Evolutionary conservation across 805 yeast species (phyloP).

Genomic region (Cyberlindnera bimundalis): DNA sequence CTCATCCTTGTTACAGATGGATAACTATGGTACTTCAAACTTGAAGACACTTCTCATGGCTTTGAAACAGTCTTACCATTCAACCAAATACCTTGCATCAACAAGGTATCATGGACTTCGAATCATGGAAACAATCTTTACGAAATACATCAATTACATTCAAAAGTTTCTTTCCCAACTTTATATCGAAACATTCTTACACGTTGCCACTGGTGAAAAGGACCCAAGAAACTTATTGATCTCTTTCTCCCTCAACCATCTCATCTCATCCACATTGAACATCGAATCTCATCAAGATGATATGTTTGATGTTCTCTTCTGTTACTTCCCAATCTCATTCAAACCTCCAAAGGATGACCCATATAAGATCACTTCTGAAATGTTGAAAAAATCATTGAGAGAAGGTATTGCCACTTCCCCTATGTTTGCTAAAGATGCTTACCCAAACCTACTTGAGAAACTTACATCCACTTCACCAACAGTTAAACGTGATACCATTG

Average conservation of each 20-base stretch:
- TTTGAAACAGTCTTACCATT: conserved; percentile 43
- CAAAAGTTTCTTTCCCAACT: conserved; percentile 30
- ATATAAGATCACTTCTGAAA: conserved; percentile 71
- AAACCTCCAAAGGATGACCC: conserved; percentile 90
- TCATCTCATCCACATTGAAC: conserved; percentile 54
- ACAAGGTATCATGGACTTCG: conserved; percentile 58
- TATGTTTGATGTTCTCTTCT: conserved; percentile 82
- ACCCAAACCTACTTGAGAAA: conserved; percentile 77
- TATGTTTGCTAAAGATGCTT: conserved; percentile 64
- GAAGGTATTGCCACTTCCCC: conserved; percentile 58
- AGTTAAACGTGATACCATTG: conserved; percentile 71
- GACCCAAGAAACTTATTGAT: conserved; percentile 84
- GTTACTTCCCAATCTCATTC: conserved; percentile 96
- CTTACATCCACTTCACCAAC: conserved; percentile 68
- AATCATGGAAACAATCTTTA: conserved; percentile 39
- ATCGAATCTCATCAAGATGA: conserved; percentile 51
- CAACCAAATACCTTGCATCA: conserved; percentile 57
- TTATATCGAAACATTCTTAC: conserved; percentile 56
- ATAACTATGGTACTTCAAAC: conserved; percentile 40
- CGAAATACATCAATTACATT: conserved; percentile 27
- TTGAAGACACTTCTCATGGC: conserved; percentile 36
- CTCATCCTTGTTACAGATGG: conserved; percentile 46
- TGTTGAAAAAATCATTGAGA: conserved; percentile 62
- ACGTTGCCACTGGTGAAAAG: conserved; percentile 81
- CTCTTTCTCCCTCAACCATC: conserved; percentile 56